Evolutionary conservation across 345 rosid species (phyloP).

Genomic region (Pistacia integerrima): DNA sequence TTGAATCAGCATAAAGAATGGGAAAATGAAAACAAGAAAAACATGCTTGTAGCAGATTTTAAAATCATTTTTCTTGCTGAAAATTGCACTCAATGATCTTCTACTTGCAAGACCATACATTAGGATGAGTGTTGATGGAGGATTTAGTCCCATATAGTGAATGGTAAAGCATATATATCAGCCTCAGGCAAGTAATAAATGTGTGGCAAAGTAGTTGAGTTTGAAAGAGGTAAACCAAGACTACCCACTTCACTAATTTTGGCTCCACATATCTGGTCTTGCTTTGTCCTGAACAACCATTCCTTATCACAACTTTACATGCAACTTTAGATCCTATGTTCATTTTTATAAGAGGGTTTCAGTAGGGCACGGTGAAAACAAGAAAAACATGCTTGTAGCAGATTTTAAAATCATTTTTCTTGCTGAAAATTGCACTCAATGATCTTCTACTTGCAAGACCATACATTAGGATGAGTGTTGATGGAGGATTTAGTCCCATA

Average conservation of each 20-base stretch:
- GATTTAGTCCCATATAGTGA: neutral
- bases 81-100: neutral
- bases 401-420: neutral
- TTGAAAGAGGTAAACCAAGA: constrained; percentile 2
- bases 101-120: neutral
- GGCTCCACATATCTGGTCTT: constrained; percentile 6
- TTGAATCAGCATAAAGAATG: neutral
- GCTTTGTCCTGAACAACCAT: constrained; percentile 36
- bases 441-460: neutral
- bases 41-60: neutral
- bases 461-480: neutral
- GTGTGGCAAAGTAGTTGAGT: constrained; percentile 32
- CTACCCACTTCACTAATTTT: constrained; percentile 22
- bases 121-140: neutral
- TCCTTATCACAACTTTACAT: too few relatives aligned
- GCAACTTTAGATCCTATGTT: too few relatives aligned
- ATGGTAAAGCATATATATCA: too few relatives aligned
- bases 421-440: neutral
- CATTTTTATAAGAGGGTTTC: too few relatives aligned
- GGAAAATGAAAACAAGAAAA: neutral
- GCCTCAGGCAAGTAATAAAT: too few relatives aligned
- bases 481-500: neutral
- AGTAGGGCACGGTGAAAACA: too few relatives aligned
- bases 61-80: neutral
- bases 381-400: too few relatives aligned